Evolutionary conservation across 495 filamentous ascomycete genomes (phyloP).

Genomic region (Penicillium coffeae): DNA sequence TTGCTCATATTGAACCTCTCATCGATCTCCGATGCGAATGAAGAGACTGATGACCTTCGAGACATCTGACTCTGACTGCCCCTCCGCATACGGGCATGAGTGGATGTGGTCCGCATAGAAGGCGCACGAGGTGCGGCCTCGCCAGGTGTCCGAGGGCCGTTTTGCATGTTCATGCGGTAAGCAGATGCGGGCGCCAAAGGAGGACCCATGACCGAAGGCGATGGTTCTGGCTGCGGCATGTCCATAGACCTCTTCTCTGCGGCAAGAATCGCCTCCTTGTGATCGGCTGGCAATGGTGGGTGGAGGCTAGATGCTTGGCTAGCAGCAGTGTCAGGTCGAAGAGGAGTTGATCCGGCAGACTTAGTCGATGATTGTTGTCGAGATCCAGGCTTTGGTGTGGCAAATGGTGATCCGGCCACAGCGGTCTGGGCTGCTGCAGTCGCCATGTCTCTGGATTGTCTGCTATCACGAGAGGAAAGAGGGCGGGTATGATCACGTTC

Average conservation of each 20-base stretch:
- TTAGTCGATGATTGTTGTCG: conserved; percentile 34
- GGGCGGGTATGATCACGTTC: conserved; percentile 34
- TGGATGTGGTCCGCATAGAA: conserved; percentile 53
- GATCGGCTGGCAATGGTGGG: conserved; percentile 78
- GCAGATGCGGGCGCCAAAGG: conserved; percentile 80
- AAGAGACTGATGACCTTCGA: conserved; percentile 84
- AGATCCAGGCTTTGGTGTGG: conserved; percentile 34
- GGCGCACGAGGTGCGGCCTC: conserved; percentile 44
- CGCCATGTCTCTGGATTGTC: conserved; percentile 27
- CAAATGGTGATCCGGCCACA: conserved; percentile 26
- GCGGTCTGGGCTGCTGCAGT: conserved; percentile 8
- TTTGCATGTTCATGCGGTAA: conserved; percentile 47
- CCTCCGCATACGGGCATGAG: conserved; percentile 32
- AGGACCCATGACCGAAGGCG: conserved; percentile 71
- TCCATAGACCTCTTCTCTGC: conserved; percentile 58
- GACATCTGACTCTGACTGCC: conserved; percentile 54
- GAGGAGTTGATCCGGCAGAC: conserved; percentile 29
- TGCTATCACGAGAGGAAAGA: conserved; percentile 33
- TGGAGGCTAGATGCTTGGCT: conserved; percentile 53
- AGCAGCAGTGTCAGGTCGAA: conserved; percentile 65
- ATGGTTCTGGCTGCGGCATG: conserved; percentile 33
- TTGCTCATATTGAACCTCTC: conserved; percentile 73
- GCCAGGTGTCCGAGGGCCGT: conserved; percentile 69
- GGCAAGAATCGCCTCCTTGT: conserved; percentile 78
- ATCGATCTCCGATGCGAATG: conserved; percentile 91